Conservation (phyloP, 2,329 filamentous ascomycete species). For the Alternaria sp. region DNA sequence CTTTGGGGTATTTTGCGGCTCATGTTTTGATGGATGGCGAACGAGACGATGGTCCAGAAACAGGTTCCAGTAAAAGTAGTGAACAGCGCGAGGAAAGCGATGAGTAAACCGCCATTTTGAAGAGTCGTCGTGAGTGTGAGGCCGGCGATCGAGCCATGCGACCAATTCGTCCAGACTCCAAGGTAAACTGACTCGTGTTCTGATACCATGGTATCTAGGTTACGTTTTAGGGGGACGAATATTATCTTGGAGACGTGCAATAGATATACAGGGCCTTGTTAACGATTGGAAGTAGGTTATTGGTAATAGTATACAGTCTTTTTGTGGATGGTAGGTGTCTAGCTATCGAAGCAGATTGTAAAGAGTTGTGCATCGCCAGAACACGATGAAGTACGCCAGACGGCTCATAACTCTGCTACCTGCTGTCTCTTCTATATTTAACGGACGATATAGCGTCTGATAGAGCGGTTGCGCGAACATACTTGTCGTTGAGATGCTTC, state of each 20-base stretch:
- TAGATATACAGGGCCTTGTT: background rate
- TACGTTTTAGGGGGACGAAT: background rate
- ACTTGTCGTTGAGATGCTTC: background rate
- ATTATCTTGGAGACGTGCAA: background rate
- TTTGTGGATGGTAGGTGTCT: background rate
- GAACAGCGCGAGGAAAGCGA: constrained; percentile 36
- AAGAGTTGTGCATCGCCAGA: background rate
- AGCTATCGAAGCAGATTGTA: background rate
- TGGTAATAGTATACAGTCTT: background rate
- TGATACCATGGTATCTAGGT: background rate
- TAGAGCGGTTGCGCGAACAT: background rate
- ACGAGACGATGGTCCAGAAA: constrained; percentile 41
- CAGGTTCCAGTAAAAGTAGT: constrained; percentile 37
- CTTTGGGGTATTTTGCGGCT: constrained; percentile 21
- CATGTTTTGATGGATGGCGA: constrained; percentile 10
- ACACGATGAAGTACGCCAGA: background rate
- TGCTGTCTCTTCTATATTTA: background rate
- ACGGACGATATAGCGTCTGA: background rate
- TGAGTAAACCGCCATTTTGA: constrained; percentile 39
- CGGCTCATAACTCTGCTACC: background rate
- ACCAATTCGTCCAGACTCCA: constrained; percentile 19
- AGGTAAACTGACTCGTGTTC: constrained; percentile 2
- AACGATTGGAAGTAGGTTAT: background rate
- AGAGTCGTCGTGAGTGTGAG: constrained; percentile 41
- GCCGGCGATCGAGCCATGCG: constrained; percentile 36